Evolutionary conservation across 768 basidiomycete genomes (phyloP).

Genomic region (Clavulina sp.): DNA sequence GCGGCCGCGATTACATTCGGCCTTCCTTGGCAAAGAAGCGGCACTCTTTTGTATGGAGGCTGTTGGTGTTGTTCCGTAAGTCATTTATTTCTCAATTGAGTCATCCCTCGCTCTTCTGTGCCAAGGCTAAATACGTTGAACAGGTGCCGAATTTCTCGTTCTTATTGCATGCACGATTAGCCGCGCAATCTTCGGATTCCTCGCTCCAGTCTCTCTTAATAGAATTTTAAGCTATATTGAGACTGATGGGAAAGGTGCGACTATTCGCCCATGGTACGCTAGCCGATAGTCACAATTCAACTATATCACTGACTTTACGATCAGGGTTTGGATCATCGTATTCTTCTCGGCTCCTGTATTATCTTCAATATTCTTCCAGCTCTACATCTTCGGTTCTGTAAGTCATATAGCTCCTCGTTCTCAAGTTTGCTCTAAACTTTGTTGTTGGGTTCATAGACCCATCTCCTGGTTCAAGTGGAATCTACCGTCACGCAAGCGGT

Average conservation of each 20-base stretch:
- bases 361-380: conserved; percentile 28
- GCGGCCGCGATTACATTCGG: neutral
- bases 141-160: no score
- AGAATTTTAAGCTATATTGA: neutral
- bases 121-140: no score
- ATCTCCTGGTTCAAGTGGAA: conserved; percentile 32
- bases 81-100: no score
- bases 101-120: no score
- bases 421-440: neutral
- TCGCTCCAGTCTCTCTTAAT: no score
- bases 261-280: neutral
- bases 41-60: conserved; percentile 15
- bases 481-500: conserved; percentile 43
- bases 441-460: conserved; percentile 16
- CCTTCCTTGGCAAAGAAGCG: conserved; percentile 15
- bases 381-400: conserved; percentile 29
- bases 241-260: neutral
- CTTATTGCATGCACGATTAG: no score
- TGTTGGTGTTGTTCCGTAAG: conserved; percentile 14
- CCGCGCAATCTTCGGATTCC: no score
- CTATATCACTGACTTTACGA: neutral
- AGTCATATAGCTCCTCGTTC: neutral
- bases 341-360: conserved; percentile 17
- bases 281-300: neutral
- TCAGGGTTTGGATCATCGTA: conserved; percentile 28